phyloP scores from a whole-genome alignment of 1,139 yeast genomes.

The Hansenula sp. region DNA sequence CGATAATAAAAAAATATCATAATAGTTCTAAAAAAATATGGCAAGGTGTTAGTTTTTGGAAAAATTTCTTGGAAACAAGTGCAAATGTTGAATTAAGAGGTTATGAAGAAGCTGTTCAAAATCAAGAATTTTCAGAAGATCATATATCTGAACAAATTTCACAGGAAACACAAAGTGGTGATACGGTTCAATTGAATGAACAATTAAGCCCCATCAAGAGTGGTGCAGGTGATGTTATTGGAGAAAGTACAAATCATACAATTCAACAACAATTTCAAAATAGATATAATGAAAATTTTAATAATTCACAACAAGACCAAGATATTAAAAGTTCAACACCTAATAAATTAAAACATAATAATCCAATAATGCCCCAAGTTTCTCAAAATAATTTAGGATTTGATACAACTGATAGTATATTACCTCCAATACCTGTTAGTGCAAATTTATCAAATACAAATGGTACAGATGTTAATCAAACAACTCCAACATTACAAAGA shows the following conservation, averaged over 20 bases:
- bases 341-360: slow-evolving; percentile 8
- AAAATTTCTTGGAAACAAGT: slow-evolving; percentile 67
- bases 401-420: slow-evolving; percentile 22
- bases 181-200: slow-evolving; percentile 18
- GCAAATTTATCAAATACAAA: slow-evolving; percentile 20
- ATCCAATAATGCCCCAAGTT: slow-evolving; percentile 24
- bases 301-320: no score
- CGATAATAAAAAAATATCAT: slow-evolving; percentile 57
- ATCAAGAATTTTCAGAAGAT: slow-evolving; percentile 1
- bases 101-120: slow-evolving; percentile 43
- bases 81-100: slow-evolving; percentile 64
- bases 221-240: slow-evolving; percentile 8
- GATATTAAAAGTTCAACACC: slow-evolving; percentile 2
- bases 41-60: slow-evolving; percentile 67
- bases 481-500: slow-evolving; percentile 24
- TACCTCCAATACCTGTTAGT: slow-evolving; percentile 20
- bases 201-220: slow-evolving; percentile 22
- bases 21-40: slow-evolving; percentile 50
- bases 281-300: slow-evolving; percentile 11
- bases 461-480: slow-evolving; percentile 21
- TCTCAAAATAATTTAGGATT: slow-evolving; percentile 13
- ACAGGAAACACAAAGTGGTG: not conserved
- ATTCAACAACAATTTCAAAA: slow-evolving; percentile 12
- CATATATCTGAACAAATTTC: not conserved
- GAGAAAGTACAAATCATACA: slow-evolving; percentile 19